These are phyloP conservation scores for Phaseolus lunatus DNA, from an alignment of 306 rosid genomes.

Conservation along the genomic window DNA sequence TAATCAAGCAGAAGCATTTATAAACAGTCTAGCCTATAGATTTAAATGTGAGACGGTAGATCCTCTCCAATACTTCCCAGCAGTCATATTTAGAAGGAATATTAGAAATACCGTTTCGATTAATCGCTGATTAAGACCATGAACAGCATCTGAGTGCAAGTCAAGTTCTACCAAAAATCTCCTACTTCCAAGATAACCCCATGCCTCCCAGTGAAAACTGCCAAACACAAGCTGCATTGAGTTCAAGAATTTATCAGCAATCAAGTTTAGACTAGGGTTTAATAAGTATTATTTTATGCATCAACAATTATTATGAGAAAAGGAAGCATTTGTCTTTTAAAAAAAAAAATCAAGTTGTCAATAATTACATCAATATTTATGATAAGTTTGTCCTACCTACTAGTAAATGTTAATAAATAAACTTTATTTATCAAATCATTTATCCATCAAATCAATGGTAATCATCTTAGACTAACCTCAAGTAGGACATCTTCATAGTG, in stretches of 20 bases:
- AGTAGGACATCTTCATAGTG: no score
- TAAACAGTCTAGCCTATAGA: conserved; percentile 18
- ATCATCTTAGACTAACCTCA: no score
- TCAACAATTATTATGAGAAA: no score
- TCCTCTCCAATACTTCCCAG: conserved; percentile 35
- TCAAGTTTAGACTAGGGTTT: conserved; percentile 21
- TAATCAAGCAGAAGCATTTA: conserved; percentile 13
- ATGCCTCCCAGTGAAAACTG: conserved; percentile 88
- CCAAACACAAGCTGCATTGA: conserved; percentile 87
- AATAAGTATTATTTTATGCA: no score
- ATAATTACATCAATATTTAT: no score
- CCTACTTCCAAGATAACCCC: conserved; percentile 99
- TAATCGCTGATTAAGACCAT: conserved; percentile 71
- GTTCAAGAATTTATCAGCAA: conserved; percentile 54
- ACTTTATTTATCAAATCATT: no score
- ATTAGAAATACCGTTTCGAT: conserved; percentile 72
- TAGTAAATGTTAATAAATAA: no score
- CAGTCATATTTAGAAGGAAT: conserved; percentile 33
- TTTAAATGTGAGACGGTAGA: conserved; percentile 20
- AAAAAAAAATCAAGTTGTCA: no score
- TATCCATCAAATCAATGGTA: no score
- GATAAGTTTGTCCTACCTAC: no score
- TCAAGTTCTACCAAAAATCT: conserved; percentile 89
- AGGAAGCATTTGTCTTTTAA: no score
- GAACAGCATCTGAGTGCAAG: conserved; percentile 82